Evolutionary conservation across 768 basidiomycete species (phyloP).

Genomic region (Suillus subaureus): DNA sequence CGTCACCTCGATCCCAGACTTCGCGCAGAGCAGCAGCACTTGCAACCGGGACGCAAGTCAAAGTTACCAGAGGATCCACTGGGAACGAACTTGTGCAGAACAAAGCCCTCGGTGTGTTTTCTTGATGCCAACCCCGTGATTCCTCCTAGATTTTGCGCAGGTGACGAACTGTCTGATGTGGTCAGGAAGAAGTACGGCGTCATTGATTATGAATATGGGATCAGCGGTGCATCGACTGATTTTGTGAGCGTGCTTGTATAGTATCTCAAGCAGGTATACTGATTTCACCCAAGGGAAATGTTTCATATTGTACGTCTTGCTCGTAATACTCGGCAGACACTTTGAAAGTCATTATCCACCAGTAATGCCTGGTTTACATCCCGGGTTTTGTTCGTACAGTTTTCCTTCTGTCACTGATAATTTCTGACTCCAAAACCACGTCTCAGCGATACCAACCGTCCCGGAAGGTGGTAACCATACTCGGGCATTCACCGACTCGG

Average conservation of each 20-base stretch:
- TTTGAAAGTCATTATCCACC: slow-evolving; percentile 10
- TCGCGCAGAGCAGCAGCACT: slow-evolving; percentile 59
- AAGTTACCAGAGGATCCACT: slow-evolving; percentile 39
- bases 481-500: slow-evolving; percentile 61
- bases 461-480: slow-evolving; percentile 81
- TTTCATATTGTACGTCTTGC: slow-evolving; percentile 63
- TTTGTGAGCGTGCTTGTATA: slow-evolving; percentile 53
- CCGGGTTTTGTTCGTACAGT: slow-evolving; percentile 51
- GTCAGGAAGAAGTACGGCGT: slow-evolving; percentile 61
- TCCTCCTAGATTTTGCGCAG: slow-evolving; percentile 35
- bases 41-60: slow-evolving; percentile 64
- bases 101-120: slow-evolving; percentile 51
- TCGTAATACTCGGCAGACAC: not conserved
- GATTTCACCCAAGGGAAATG: slow-evolving; percentile 41
- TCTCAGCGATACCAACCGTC: slow-evolving; percentile 72
- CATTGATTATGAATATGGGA: slow-evolving; percentile 69
- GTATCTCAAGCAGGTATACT: not conserved
- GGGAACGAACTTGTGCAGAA: slow-evolving; percentile 70
- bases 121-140: no score
- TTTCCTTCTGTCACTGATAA: not conserved
- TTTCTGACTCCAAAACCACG: slow-evolving; percentile 2
- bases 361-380: slow-evolving; percentile 72
- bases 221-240: slow-evolving; percentile 75
- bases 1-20: not conserved
- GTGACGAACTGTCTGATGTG: slow-evolving; percentile 64